These are phyloP conservation scores for Falciphora oryzae DNA, from an alignment of 2,329 filamentous ascomycete species.

Conservation along the genomic window DNA sequence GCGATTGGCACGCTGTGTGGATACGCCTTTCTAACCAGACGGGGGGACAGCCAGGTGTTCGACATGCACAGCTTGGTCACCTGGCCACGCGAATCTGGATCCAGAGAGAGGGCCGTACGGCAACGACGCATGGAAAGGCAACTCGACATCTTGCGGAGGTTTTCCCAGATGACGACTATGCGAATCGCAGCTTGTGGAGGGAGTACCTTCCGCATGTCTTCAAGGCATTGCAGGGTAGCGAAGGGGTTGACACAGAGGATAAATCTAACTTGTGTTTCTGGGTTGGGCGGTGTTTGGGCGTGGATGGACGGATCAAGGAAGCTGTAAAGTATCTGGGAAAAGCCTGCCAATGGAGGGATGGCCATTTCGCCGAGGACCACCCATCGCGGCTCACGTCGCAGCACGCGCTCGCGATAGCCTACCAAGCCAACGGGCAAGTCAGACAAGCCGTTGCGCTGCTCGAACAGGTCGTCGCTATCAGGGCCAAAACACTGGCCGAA, in stretches of 20 bases:
- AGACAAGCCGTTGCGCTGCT: conserved; percentile 19
- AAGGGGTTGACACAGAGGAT: conserved; percentile 14
- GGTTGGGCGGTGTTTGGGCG: conserved; percentile 19
- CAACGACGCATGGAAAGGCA: conserved; percentile 10
- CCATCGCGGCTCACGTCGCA: conserved; percentile 2
- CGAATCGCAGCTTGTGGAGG: conserved; percentile 19
- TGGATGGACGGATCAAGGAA: conserved; percentile 18
- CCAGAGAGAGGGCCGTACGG: conserved; percentile 11
- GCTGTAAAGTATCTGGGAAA: conserved; percentile 12
- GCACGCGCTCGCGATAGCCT: no score
- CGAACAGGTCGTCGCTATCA: conserved; percentile 18
- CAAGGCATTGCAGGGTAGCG: conserved; percentile 17
- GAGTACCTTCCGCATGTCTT: conserved; percentile 24
- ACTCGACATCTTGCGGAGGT: conserved; percentile 12
- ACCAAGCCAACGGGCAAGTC: conserved; percentile 17
- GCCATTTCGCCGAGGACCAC: conserved; percentile 11
- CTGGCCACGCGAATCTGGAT: conserved; percentile 26
- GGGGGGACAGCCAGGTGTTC: conserved; percentile 20
- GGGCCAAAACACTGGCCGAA: conserved; percentile 15
- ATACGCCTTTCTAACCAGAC: conserved; percentile 26
- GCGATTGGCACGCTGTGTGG: conserved; percentile 27
- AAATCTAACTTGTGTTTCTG: conserved; percentile 15
- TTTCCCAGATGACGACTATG: conserved; percentile 13
- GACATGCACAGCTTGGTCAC: conserved; percentile 34
- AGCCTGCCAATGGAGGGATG: conserved; percentile 3